Base-by-base conservation (phyloP, 352 stramenopile species). In the Globisporangium parvum region DNA sequence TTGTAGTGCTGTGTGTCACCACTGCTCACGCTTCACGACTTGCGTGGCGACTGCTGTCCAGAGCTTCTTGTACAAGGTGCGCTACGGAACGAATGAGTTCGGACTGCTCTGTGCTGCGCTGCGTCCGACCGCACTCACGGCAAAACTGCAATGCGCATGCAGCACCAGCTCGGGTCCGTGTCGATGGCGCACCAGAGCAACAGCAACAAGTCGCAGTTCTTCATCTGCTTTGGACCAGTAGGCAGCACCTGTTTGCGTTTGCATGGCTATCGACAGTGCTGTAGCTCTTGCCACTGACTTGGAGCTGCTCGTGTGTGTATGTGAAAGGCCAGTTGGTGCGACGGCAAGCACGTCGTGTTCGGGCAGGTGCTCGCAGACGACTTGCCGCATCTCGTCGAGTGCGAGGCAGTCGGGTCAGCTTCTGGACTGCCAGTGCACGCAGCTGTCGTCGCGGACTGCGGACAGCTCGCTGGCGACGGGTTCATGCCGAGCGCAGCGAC, bases 281-380 rank as follows among this genome's bases (percentile, higher is more conserved):
- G 21, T 35, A 15, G 54, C 23, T 28, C 23, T 12, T 28, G 28
- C 37, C 21, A 45, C 0, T 37, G 24, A 26, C 42, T 37, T 37
- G 31, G 6, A 37, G 6, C 10, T 10, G 6, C 10, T 0, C 10
- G 14, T 44, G 39, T 44, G 6, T n/a, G 39, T 5, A 17, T 47
- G 28, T 47, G 18, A 14, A 24, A 88, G 77, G 65, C 63, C 2
- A 88, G 77, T 58, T 92, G 82, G 78, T 86, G 98, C 51, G 94
- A 99, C 74, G 92, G 93, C 41, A 99, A 99, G 75, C 97, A 99
- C 81, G 96, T 98, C 39, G 96, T 99, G 18, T 99, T 99, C 65
- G 97, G 97, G 12, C 89, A 98, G 59, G 96, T 99, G n/a, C 73
- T 92, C 44, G 61, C 31, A 2, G 79, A 90, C 24, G 81, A 88